These are phyloP conservation scores for Lachnellula hyalina DNA, from an alignment of 2,329 filamentous ascomycete genomes.

Conservation along the genomic window DNA sequence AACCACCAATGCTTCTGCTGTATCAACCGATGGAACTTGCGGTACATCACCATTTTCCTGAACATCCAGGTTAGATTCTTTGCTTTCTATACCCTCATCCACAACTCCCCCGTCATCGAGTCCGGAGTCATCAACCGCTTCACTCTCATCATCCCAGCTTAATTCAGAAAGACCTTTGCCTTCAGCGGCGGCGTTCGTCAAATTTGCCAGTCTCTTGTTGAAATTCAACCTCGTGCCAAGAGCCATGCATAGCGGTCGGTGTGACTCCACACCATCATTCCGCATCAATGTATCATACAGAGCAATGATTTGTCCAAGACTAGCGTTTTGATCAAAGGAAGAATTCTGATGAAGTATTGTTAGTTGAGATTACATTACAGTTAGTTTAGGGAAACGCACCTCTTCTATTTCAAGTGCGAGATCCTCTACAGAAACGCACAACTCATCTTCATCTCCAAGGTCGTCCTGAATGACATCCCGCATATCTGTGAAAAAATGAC, in stretches of 20 bases:
- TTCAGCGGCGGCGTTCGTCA: slow-evolving; percentile 47
- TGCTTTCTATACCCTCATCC: slow-evolving; percentile 1
- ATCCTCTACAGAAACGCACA: slow-evolving; percentile 49
- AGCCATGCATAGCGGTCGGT: slow-evolving; percentile 52
- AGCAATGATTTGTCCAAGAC: slow-evolving; percentile 52
- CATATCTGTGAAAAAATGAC: slow-evolving; percentile 51
- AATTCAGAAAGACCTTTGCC: slow-evolving; percentile 44
- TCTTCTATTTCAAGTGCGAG: slow-evolving; percentile 53
- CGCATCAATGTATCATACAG: slow-evolving; percentile 53
- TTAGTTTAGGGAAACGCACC: slow-evolving; percentile 36
- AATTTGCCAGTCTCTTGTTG: slow-evolving; percentile 44
- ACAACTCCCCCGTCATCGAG: slow-evolving; percentile 15
- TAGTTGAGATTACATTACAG: slow-evolving; percentile 23
- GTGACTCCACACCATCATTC: slow-evolving; percentile 50
- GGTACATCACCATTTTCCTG: neutral
- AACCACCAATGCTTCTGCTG: neutral
- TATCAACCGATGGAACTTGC: neutral
- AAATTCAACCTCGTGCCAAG: slow-evolving; percentile 51
- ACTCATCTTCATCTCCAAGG: slow-evolving; percentile 50
- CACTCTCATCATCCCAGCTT: slow-evolving; percentile 23
- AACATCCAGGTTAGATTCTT: neutral
- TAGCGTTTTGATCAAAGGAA: slow-evolving; percentile 40
- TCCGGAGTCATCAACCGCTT: slow-evolving; percentile 17
- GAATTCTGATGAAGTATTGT: slow-evolving; percentile 40
- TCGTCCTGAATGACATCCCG: slow-evolving; percentile 49